Base-by-base conservation (phyloP, 257 asterid genomes). In the Scutellaria baicalensis region DNA sequence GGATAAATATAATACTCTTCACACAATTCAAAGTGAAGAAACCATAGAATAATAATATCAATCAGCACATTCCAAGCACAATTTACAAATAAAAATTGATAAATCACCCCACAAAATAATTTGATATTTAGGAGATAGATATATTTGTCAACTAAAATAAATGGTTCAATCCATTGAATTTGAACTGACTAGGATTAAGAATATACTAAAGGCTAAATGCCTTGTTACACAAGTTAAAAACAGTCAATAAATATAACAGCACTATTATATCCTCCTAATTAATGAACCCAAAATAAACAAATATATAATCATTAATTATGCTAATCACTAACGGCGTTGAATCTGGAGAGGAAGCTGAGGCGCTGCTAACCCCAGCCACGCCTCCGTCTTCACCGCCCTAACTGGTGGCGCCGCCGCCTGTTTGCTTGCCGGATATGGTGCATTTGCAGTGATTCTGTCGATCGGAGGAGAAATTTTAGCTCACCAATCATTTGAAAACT, bases 301-400 rank as follows among this genome's bases (percentile, higher is more conserved):
- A 72, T 14, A 50, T 43, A 58, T 66, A 54, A 58, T 50, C 21
- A 43, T 47, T 52, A 39, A 39, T 59, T 23, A 45, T 6, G 20
- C 6, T 44, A 36, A 44, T 54, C 45, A 51, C 54, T 74, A 74
- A 14, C 64, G 70, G 57, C 75, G 80, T 43, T 67, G 74, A 38
- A 58, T 63, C n/a, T 65, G 71, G 27, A 56, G 31, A n/a, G 81
- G 80, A 74, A 59, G 57, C 27, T 70, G 69, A n/a, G 79, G 79
- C 8, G 77, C 82, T 67, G 71, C 82, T 75, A 82, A 63, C 64
- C 88, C 88, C 66, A 84, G 73, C 92, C 92, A 86, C 35, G 81
- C 67, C 80, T 80, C 88, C 67, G 77, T 13, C 17, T 78, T 72
- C 1, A 39, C 73, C 38, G 33, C 58, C 77, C 68, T 75, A 35